Conservation (phyloP, 306 rosid species). For the Lathyrus aphaca region DNA sequence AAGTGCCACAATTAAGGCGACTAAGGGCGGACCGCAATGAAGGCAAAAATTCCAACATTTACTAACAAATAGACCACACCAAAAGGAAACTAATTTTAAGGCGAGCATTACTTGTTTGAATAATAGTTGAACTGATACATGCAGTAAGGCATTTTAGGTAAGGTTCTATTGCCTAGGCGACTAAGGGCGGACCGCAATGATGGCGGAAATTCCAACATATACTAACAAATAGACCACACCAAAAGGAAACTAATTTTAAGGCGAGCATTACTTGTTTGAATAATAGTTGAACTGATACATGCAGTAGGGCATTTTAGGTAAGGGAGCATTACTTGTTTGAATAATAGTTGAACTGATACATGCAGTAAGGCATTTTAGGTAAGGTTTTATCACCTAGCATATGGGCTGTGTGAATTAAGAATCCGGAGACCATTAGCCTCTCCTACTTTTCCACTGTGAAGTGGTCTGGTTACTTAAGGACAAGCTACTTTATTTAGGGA, state of each 20-base stretch:
- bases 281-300: too few species aligned
- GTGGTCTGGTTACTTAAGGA: not conserved
- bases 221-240: constrained; percentile 14
- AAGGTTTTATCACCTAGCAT: constrained; percentile 9
- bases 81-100: constrained; percentile 19
- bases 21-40: too few species aligned
- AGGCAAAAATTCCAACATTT: not conserved
- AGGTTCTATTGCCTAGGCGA: too few species aligned
- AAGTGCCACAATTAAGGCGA: too few species aligned
- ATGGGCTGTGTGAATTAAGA: constrained; percentile 4
- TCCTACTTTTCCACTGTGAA: constrained; percentile 3
- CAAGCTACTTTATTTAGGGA: not conserved
- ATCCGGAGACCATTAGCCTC: not conserved
- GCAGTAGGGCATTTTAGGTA: not conserved
- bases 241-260: constrained; percentile 19
- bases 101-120: not conserved
- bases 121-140: too few species aligned
- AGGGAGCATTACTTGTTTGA: too few species aligned
- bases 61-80: constrained; percentile 14
- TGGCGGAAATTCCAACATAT: not conserved
- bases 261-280: not conserved
- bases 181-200: too few species aligned
- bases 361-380: not conserved
- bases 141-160: too few species aligned
- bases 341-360: constrained; percentile 2